Percentiles rank a stretch among this genome's conserved stretches.
Evolutionary conservation across 192 early-diverging fungal genomes (phyloP).

Genomic region (Funneliformis geosporum): DNA sequence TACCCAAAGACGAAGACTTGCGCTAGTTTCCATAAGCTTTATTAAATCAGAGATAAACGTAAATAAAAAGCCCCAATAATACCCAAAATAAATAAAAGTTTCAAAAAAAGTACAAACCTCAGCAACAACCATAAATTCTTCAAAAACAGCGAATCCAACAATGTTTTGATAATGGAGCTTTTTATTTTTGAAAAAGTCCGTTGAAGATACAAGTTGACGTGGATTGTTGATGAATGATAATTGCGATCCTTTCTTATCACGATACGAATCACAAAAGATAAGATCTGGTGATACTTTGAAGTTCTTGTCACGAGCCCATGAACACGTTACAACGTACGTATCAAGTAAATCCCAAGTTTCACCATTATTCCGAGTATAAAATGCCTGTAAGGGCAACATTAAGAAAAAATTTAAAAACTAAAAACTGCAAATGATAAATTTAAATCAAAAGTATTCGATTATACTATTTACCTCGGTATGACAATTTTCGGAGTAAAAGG

Average conservation of each 20-base stretch:
- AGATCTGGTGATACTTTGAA: slow-evolving; percentile 60
- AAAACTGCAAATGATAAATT: neutral
- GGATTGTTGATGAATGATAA: slow-evolving; percentile 51
- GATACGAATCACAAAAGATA: slow-evolving; percentile 77
- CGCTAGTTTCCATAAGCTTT: slow-evolving; percentile 41
- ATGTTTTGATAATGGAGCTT: slow-evolving; percentile 66
- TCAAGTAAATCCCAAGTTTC: slow-evolving; percentile 65
- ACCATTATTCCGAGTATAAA: slow-evolving; percentile 70
- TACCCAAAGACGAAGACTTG: slow-evolving; percentile 58
- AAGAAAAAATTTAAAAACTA: neutral
- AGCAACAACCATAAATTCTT: slow-evolving; percentile 80
- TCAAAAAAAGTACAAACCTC: slow-evolving; percentile 38
- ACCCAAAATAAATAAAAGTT: neutral
- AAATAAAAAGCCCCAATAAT: neutral
- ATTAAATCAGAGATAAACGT: neutral
- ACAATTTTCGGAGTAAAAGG: slow-evolving; percentile 54
- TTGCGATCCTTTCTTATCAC: slow-evolving; percentile 60
- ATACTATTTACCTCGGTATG: slow-evolving; percentile 49
- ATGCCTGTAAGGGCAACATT: slow-evolving; percentile 45
- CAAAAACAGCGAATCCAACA: slow-evolving; percentile 77
- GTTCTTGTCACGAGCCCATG: slow-evolving; percentile 62
- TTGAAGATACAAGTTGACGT: slow-evolving; percentile 65
- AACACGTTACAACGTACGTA: slow-evolving; percentile 71
- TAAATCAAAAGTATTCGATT: neutral
- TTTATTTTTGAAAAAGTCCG: slow-evolving; percentile 53